Conservation (phyloP, 345 rosid species). For the Chamaenerion angustifolium region DNA sequence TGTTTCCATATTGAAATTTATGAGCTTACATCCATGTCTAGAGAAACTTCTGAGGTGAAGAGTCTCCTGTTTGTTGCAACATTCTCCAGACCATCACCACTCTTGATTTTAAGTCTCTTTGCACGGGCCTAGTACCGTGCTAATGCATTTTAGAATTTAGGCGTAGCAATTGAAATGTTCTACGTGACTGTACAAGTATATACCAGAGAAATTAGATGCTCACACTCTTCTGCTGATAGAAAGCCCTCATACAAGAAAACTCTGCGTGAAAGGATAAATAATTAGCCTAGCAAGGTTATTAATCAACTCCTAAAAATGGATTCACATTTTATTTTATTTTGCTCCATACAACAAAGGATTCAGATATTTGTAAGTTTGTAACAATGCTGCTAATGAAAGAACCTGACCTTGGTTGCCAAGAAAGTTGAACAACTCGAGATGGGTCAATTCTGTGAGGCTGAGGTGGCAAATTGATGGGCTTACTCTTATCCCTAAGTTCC, state of each 20-base stretch:
- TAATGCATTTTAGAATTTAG: conserved; percentile 5
- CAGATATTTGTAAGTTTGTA: background rate
- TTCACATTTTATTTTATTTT: too few relatives aligned
- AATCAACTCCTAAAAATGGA: background rate
- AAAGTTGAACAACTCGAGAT: conserved; percentile 49
- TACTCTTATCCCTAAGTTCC: conserved; percentile 47
- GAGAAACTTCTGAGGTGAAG: conserved; percentile 19
- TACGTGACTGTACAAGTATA: conserved; percentile 2
- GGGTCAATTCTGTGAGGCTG: conserved; percentile 39
- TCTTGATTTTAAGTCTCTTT: conserved; percentile 8
- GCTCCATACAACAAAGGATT: too few relatives aligned
- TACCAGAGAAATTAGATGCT: conserved; percentile 63
- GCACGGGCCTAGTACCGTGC: conserved; percentile 24
- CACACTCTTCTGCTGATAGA: conserved; percentile 63
- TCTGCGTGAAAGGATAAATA: conserved; percentile 29
- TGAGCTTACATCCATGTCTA: conserved; percentile 28
- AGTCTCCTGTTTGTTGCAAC: conserved; percentile 17
- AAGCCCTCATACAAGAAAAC: conserved; percentile 57
- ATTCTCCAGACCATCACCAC: conserved; percentile 14
- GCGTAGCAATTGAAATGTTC: background rate
- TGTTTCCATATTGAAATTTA: background rate
- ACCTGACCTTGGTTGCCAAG: conserved; percentile 99
- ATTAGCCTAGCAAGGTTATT: conserved; percentile 7
- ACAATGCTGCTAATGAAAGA: conserved; percentile 11
- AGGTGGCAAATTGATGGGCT: conserved; percentile 12